A percentile compares a stretch with the other conserved stretches of the same genome.
Conservation (phyloP, 805 yeast species). For the Kuraishia cidri region DNA sequence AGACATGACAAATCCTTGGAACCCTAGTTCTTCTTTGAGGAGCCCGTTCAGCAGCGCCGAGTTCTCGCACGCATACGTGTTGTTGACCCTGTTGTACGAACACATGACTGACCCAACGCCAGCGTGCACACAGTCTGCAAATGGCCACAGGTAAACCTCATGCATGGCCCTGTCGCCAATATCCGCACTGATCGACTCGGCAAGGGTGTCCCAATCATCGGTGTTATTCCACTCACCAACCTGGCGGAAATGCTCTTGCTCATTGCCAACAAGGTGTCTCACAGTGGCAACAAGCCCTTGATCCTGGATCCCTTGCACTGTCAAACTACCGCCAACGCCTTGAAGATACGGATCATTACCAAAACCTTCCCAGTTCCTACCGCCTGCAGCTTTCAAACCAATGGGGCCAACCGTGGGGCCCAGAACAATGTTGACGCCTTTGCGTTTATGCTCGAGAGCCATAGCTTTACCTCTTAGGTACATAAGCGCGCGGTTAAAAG, state of each 20-base stretch:
- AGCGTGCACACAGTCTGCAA: slow-evolving; percentile 51
- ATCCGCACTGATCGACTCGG: slow-evolving; percentile 34
- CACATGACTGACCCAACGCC: slow-evolving; percentile 60
- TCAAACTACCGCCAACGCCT: slow-evolving; percentile 43
- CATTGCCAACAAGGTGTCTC: slow-evolving; percentile 52
- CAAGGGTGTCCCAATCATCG: slow-evolving; percentile 10
- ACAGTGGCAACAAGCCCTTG: slow-evolving; percentile 44
- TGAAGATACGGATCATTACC: slow-evolving; percentile 55
- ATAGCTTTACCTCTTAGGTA: slow-evolving; percentile 46
- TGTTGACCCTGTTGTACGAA: slow-evolving; percentile 47
- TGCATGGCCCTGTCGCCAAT: slow-evolving; percentile 56
- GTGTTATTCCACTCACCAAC: slow-evolving; percentile 25
- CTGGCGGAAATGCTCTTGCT: slow-evolving; percentile 48
- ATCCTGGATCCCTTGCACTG: slow-evolving; percentile 49
- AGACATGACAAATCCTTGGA: slow-evolving; percentile 59
- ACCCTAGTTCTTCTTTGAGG: slow-evolving; percentile 53
- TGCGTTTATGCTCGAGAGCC: slow-evolving; percentile 43
- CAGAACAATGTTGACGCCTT: slow-evolving; percentile 45
- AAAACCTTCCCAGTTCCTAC: slow-evolving; percentile 59
- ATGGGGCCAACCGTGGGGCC: slow-evolving; percentile 57
- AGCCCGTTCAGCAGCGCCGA: slow-evolving; percentile 43
- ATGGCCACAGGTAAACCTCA: slow-evolving; percentile 58
- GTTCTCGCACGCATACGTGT: slow-evolving; percentile 52
- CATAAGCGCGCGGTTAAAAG: slow-evolving; percentile 44
- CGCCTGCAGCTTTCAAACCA: slow-evolving; percentile 55